Evolutionary conservation across 2,329 filamentous ascomycete species (phyloP), one percentile per base, ranked within the genome.

Genomic region (Fusarium concolor): DNA sequence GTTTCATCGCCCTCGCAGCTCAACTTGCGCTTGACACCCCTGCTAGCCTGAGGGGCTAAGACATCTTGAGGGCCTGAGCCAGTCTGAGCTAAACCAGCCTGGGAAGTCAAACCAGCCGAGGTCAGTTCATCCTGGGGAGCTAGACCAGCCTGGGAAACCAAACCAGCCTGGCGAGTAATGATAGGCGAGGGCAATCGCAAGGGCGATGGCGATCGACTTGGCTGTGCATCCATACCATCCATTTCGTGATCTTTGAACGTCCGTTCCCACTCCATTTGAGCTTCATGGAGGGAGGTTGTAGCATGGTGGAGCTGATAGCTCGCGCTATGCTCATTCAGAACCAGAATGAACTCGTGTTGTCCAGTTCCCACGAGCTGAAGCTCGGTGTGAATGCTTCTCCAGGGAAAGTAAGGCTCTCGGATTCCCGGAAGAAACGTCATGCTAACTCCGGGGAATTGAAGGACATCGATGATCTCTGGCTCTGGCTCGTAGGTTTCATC

Each of bases 251-350:
- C 53, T 44, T 31, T 35, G 28, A 31, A 41, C 15, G 54, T 31
- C 11, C 45, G 29, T 51, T 56, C 54, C 38, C 38, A 56, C 9
- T 56, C 54, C 38, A 56, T 56, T 18, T 56, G 28, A 22, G 54
- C 46, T 26, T 56, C 39, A 18, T 35, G 37, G 10, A 20, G 54
- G 9, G 24, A 14, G 15, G 28, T 37, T 6, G 50, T 26, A 22
- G 26, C 45, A 39, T 56, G 38, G 20, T 56, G 44, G 15, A 56
- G 45, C 18, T 35, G 20, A 26, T 56, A 43, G n/a, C 38, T 51
- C 15, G 44, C 54, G 38, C 24, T 26, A 28, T 43, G 28, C 15
- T 39, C 37, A 49, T 49, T 29, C 20, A 56, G 38, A 10, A 49
- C 18, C 15, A 56, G 38, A 31, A 51, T 37, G 17, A 56, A 56